Base-by-base conservation (phyloP, 202 grass and related monocot genomes). In the Dendrocalamus latiflorus region DNA sequence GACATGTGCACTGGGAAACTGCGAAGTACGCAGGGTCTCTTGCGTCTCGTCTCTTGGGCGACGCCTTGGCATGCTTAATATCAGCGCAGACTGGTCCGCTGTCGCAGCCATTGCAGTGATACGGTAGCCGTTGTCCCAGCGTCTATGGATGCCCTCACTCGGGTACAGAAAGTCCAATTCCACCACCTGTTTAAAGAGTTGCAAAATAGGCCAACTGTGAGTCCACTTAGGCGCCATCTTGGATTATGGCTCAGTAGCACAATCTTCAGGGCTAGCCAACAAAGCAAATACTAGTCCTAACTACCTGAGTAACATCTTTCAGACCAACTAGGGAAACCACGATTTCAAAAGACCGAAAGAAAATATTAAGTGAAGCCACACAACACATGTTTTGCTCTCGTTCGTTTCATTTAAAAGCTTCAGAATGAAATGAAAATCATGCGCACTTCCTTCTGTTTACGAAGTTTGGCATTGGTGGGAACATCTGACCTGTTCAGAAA, bases 131-230 rank as follows among this genome's bases (percentile, higher is more conserved):
- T 58, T 84, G 71, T 89, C 90, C 90, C 90, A 92, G 15, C 90
- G 87, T 57, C 44, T 69, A 68, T 92, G 90, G 55, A 92, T 77
- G 65, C 87, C 90, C 76, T 92, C 90, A 1, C 90, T 92, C 22
- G 90, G 90, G 73, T 92, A 92, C 26, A 92, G 44, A 25, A 92
- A 92, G 66, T 92, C 90, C 47, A 92, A 76, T 75, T 92, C 90
- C 45, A 92, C 90, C 41, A 89, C 90, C 90, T 92, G 80, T 48
- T 45, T n/a, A 54, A 3, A 49, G 33, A 76, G 50, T 59, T 49
- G 41, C 43, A 30, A n/a, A 67, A 48, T 9, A 66, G 21, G 13
- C 45, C 15, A 36, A 39, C 22, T 16, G 14, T 63, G 12, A 54
- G 42, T 5, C 47, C 33, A 68, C 28, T 34, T 14, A 54, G 6